phyloP scores from a whole-genome alignment of 1,284 basidiomycete genomes.

The Ceratobasidium sp. region DNA sequence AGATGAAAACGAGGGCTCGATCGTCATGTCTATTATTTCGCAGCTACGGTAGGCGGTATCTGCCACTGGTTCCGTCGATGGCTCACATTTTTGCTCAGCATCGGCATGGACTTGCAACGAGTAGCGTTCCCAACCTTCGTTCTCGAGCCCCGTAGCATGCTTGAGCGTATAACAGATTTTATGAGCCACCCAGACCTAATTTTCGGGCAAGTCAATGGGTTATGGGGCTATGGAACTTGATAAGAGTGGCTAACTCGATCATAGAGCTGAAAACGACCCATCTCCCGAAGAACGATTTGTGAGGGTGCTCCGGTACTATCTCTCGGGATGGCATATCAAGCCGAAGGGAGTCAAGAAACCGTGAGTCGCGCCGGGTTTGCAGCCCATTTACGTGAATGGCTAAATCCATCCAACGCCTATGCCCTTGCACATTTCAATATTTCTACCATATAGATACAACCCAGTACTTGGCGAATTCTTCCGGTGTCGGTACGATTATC shows the following conservation, averaged over 20 bases:
- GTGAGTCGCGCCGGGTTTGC: constrained; percentile 55
- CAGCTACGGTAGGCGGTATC: constrained; percentile 71
- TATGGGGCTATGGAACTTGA: constrained; percentile 31
- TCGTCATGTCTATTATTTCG: constrained; percentile 80
- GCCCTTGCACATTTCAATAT: neutral
- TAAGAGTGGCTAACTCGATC: constrained; percentile 31
- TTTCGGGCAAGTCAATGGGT: constrained; percentile 76
- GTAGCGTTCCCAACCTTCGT: constrained; percentile 91
- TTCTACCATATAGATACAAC: constrained; percentile 73
- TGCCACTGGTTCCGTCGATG: neutral
- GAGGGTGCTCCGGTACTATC: constrained; percentile 91
- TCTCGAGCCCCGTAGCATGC: constrained; percentile 90
- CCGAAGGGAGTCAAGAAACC: constrained; percentile 99
- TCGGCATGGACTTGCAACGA: constrained; percentile 85
- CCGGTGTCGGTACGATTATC: constrained; percentile 93
- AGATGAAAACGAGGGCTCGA: constrained; percentile 82
- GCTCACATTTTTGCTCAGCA: constrained; percentile 55
- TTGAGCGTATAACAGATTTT: constrained; percentile 98
- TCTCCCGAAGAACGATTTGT: constrained; percentile 92
- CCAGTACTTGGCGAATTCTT: constrained; percentile 98
- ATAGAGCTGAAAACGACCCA: constrained; percentile 74
- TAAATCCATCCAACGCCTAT: neutral
- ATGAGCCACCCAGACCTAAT: constrained; percentile 98
- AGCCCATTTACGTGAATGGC: constrained; percentile 10
- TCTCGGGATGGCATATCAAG: constrained; percentile 99